Conservation (phyloP, 345 rosid genomes). For the Euphorbia lathyris region DNA sequence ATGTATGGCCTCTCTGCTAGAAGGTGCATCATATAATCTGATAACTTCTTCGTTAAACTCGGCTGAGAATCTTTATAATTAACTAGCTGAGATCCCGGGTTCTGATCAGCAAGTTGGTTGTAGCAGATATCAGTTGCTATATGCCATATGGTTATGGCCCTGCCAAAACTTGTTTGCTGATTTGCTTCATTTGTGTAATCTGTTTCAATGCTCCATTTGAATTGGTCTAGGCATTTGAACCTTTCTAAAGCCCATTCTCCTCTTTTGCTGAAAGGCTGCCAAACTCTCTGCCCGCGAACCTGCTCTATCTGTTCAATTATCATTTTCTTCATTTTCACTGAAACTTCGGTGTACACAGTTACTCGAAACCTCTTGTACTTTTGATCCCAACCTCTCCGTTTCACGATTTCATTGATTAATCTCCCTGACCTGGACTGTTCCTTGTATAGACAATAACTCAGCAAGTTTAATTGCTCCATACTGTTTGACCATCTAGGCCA, state of each 20-base stretch:
- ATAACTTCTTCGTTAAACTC: conserved; percentile 8
- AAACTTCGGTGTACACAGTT: background rate
- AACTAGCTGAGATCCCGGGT: accelerated
- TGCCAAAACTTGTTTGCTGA: conserved; percentile 19
- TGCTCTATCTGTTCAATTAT: conserved; percentile 6
- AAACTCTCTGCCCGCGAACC: conserved; percentile 6
- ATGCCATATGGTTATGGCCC: conserved; percentile 27
- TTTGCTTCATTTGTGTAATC: conserved; percentile 13
- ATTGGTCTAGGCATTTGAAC: background rate
- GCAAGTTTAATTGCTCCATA: conserved; percentile 8
- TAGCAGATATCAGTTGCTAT: conserved; percentile 24
- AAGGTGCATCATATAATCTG: conserved; percentile 24
- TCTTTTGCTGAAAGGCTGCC: conserved; percentile 16
- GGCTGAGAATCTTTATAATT: background rate
- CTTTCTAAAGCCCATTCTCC: conserved; percentile 17
- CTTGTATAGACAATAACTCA: background rate
- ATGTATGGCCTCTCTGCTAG: conserved; percentile 8
- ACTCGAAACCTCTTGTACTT: background rate
- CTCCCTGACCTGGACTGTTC: background rate
- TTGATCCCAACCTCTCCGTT: background rate
- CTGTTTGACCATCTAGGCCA: conserved; percentile 7
- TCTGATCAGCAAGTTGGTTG: background rate
- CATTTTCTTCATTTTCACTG: background rate
- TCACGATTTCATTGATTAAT: background rate
- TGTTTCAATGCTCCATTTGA: conserved; percentile 18